Evolutionary conservation across 805 yeast genomes (phyloP).

Genomic region (Metschnikowia arizonensis): DNA sequence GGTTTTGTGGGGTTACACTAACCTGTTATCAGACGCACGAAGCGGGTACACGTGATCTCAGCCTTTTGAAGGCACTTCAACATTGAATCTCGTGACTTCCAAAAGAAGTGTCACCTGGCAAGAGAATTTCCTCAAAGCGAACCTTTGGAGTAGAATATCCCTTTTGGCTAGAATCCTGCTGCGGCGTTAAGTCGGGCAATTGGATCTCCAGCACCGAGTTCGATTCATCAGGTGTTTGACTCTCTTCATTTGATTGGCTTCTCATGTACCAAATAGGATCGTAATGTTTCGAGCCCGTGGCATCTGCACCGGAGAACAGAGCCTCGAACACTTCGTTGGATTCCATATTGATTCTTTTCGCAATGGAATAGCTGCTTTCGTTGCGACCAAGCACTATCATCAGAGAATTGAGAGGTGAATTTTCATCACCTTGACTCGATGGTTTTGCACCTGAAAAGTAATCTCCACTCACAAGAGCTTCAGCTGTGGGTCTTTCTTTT

Average conservation of each 20-base stretch:
- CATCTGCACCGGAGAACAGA: conserved; percentile 1
- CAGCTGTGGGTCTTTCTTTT: conserved; percentile 50
- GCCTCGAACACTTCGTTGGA: neutral
- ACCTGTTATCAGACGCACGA: neutral
- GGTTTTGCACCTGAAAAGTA: conserved; percentile 49
- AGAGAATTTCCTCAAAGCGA: conserved; percentile 5
- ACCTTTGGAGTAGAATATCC: neutral
- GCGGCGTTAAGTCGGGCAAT: conserved; percentile 1
- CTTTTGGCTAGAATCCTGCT: neutral
- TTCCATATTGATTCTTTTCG: neutral
- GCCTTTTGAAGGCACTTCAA: neutral
- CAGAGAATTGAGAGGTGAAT: conserved; percentile 1
- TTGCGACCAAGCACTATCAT: conserved; percentile 1
- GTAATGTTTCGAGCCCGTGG: neutral
- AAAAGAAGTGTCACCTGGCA: conserved; percentile 13
- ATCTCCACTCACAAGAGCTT: conserved; percentile 43
- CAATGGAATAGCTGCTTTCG: neutral
- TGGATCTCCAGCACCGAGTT: conserved; percentile 4
- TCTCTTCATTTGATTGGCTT: conserved; percentile 1
- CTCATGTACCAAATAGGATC: conserved; percentile 5
- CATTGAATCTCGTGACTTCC: conserved; percentile 16
- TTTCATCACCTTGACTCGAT: neutral
- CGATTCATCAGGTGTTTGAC: conserved; percentile 1
- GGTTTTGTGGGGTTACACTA: neutral
- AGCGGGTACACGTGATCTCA: neutral